phyloP scores from a whole-genome alignment of 1,284 basidiomycete genomes.

The Pseudozyma thailandica region DNA sequence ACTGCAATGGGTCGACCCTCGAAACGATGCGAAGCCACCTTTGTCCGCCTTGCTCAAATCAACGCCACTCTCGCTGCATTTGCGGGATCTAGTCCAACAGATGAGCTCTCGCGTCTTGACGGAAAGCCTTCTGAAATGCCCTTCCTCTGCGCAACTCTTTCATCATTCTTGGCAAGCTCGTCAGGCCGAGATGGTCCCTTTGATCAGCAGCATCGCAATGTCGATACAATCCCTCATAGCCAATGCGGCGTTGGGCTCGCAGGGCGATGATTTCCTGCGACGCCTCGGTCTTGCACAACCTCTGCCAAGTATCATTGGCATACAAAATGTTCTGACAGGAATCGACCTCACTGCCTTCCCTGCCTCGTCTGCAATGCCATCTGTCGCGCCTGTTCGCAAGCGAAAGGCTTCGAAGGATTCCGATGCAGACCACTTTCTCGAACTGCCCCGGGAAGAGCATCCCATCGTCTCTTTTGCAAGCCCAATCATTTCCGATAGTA shows the following conservation, averaged over 20 bases:
- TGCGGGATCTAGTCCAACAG: slow-evolving; percentile 20
- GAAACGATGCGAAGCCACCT: not conserved
- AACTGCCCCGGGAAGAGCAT: too few species aligned
- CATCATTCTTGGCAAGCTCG: slow-evolving; percentile 26
- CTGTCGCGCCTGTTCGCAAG: not conserved
- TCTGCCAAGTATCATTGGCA: slow-evolving; percentile 8
- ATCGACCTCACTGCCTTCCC: slow-evolving; percentile 12
- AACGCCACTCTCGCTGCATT: not conserved
- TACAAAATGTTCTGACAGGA: slow-evolving; percentile 9
- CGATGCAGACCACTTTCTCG: not conserved
- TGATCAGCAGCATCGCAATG: slow-evolving; percentile 22
- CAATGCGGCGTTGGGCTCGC: not conserved
- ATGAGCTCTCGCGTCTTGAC: slow-evolving; percentile 21
- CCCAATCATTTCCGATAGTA: too few species aligned
- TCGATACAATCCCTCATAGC: slow-evolving; percentile 14
- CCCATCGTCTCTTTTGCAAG: too few species aligned
- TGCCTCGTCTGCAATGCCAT: not conserved
- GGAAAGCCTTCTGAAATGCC: slow-evolving; percentile 6
- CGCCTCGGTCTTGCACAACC: not conserved
- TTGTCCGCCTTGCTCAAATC: slow-evolving; percentile 1
- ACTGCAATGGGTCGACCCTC: slow-evolving; percentile 18
- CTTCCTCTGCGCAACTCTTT: slow-evolving; percentile 18
- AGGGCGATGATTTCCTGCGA: slow-evolving; percentile 2
- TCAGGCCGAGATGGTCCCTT: slow-evolving; percentile 7
- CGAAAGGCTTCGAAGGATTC: not conserved